Base-by-base conservation (phyloP, 805 yeast species). In the Dipodascopsis uninucleata region DNA sequence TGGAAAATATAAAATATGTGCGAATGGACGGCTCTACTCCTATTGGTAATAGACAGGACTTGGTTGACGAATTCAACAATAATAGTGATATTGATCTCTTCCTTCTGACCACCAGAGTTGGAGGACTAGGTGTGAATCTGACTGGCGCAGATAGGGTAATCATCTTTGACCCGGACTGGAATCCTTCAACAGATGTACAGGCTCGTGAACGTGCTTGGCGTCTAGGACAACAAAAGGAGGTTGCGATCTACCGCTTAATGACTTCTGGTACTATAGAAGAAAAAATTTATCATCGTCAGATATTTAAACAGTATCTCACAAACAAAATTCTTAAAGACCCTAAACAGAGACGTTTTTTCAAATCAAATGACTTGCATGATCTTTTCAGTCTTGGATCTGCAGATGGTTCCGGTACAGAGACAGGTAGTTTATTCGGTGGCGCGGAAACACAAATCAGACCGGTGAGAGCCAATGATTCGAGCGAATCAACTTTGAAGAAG, bases 121-220 rank as follows among this genome's bases (percentile, higher is more conserved):
- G 98, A 17, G 98, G 98, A 0, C 68, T 93, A 31, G 98, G 98
- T 17, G 85, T 90, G 1, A 90, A 90, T 62, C 64, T 90, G 36
- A 90, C 96, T 0, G 97, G 97, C 2, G 97, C 98, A 0, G 88
- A 88, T 55, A 69, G 97, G 35, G 96, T 90, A 9, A 86, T 90
- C 18, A 90, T 90, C 12, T 90, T 76, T 61, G 98, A 90, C 59
- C 98, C 98, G 0, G 97, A 93, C 65, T 90, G 98, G 98, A 90
- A 90, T 60, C 98, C 98, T 0, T 87, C 96, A 1, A 93, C 97
- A 0, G 98, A 90, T 68, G 74, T 89, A 48, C 98, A 90, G 65
- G 98, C 98, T 0, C 72, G 97, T 48, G 98, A 90, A 62, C 68
- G 98, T 38, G 97, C 97, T 0, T 93, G 97, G 97, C 72, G 98